Evolutionary conservation across 2,329 filamentous ascomycete genomes (phyloP).

Genomic region (Didymella segeticola): DNA sequence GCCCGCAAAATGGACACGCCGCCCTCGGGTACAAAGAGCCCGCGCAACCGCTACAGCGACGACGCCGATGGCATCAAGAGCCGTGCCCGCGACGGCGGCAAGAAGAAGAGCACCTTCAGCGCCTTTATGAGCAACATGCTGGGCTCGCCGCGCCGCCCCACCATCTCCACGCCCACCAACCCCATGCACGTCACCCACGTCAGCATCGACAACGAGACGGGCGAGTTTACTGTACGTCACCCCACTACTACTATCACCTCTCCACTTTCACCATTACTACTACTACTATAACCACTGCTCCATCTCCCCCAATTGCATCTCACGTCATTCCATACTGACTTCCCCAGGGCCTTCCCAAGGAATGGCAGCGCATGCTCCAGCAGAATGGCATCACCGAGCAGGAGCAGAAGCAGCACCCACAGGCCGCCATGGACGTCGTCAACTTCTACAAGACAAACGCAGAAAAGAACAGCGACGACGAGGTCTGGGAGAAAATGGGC

Average conservation of each 20-base stretch:
- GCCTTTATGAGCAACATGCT: conserved; percentile 51
- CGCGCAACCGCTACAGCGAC: conserved; percentile 50
- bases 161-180: conserved; percentile 97
- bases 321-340: conserved; percentile 26
- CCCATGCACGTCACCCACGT: conserved; percentile 98
- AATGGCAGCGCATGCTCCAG: conserved; percentile 96
- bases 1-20: conserved; percentile 55
- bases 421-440: conserved; percentile 94
- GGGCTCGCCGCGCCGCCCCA: conserved; percentile 80
- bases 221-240: conserved; percentile 83
- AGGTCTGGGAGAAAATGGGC: conserved; percentile 95
- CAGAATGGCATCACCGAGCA: conserved; percentile 96
- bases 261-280: background rate
- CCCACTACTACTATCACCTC: background rate
- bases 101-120: conserved; percentile 51
- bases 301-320: background rate
- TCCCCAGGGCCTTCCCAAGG: conserved; percentile 84
- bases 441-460: conserved; percentile 97
- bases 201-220: conserved; percentile 93
- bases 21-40: conserved; percentile 45
- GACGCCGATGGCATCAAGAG: conserved; percentile 40
- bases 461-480: conserved; percentile 79
- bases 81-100: conserved; percentile 45
- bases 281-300: background rate
- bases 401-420: conserved; percentile 93